Percentiles rank a stretch among this genome's conserved stretches.
Conservation (phyloP, 106 monocot genomes). For the Dendrobium chrysotoxum region DNA sequence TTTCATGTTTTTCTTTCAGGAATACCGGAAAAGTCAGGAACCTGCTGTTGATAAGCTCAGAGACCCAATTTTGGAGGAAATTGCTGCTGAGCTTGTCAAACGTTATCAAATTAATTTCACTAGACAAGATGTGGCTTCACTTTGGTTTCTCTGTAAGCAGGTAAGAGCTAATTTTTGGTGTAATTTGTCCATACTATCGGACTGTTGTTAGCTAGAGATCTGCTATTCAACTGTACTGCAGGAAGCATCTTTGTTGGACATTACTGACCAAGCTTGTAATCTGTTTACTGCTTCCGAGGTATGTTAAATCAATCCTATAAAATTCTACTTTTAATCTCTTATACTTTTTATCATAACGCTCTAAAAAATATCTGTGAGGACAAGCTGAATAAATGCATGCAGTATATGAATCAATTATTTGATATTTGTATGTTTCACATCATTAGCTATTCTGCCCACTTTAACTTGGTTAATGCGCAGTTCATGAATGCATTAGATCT, state of each 20-base stretch:
- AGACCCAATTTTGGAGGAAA: slow-evolving; percentile 72
- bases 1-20: slow-evolving; percentile 25
- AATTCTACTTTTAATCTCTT: background rate
- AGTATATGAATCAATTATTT: background rate
- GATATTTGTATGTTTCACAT: background rate
- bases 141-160: slow-evolving; percentile 99
- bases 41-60: slow-evolving; percentile 84
- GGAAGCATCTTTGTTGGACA: slow-evolving; percentile 93
- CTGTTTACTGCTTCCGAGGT: slow-evolving; percentile 88
- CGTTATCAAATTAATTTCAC: slow-evolving; percentile 74
- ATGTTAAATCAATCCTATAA: slow-evolving; percentile 9
- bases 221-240: slow-evolving; percentile 20
- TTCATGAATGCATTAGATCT: slow-evolving; percentile 1
- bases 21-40: slow-evolving; percentile 67
- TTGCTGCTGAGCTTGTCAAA: slow-evolving; percentile 32
- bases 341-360: background rate
- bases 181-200: background rate
- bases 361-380: background rate
- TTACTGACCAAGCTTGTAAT: slow-evolving; percentile 84
- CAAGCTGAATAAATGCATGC: background rate
- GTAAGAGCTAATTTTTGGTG: slow-evolving; percentile 18
- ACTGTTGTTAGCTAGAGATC: background rate
- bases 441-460: background rate
- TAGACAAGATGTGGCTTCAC: slow-evolving; percentile 65
- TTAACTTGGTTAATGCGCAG: background rate